Evolutionary conservation across 306 rosid genomes (phyloP), one percentile per base, ranked within the genome.

Genomic region (Hylodesmum podocarpum): DNA sequence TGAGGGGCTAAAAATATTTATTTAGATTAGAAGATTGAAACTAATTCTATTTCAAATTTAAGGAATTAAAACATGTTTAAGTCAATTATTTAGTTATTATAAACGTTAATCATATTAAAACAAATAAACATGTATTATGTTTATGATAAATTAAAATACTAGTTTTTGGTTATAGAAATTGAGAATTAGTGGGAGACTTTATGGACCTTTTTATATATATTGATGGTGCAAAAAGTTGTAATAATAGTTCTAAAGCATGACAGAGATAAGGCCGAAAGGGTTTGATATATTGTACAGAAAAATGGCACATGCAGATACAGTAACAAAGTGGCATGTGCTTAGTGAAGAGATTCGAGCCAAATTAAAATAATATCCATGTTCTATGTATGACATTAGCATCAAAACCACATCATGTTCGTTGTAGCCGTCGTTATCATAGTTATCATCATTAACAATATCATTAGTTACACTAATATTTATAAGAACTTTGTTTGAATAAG

Each of bases 391-490:
- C 29, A 65, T 28, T 25, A 39, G 29, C 79, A 73, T 72, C 1
- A 57, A 74, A 64, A 16, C 73, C 77, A 55, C 82, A 33, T 81
- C 80, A 65, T 73, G 36, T 80, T 59, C 16, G 61, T 78, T 67
- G 78, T 79, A 76, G 83, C 83, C 70, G 84, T 62, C 80, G 79
- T 82, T 80, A 80, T 83, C 83, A 80, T 77, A 81, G 31, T 70
- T 85, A 75, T 87, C 94, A 87, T 86, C 86, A 89, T 87, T 84
- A 84, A 86, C 86, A 86, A 86, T 84, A 87, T 84, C 87, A 83
- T 86, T 87, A 83, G 72, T 51, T 79, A 24, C 79, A 78, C 82
- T 73, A 77, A 64, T 70, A 78, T 78, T 46, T 63, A n/a, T n/a
- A 54, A 70, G 53, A 53, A 39, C 37, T 58, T 77, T 22, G 51